These are phyloP conservation scores for Neospermospora avenae DNA, from an alignment of 2,329 filamentous ascomycete species.

Conservation along the genomic window DNA sequence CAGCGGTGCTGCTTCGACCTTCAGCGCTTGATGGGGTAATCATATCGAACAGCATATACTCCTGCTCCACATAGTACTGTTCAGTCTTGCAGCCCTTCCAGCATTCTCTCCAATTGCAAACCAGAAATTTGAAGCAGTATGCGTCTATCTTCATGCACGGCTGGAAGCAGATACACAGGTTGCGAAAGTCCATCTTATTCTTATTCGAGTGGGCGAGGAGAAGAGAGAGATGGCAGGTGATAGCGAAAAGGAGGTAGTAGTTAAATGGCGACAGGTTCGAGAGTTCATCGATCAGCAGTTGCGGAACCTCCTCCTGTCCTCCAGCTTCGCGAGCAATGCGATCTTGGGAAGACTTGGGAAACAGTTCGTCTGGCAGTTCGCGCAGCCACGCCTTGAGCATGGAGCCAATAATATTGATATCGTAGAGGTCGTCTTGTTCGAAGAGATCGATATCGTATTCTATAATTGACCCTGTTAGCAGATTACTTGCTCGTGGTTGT, in stretches of 20 bases:
- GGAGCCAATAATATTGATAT: conserved; percentile 94
- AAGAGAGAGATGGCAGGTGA: conserved; percentile 91
- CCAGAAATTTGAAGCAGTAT: conserved; percentile 92
- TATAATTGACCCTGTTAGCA: conserved; percentile 35
- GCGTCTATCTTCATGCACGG: conserved; percentile 95
- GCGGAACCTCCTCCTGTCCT: conserved; percentile 75
- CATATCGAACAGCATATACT: conserved; percentile 59
- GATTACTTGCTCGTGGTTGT: background rate
- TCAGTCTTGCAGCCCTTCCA: conserved; percentile 97
- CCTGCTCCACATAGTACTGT: conserved; percentile 70
- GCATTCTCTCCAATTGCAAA: conserved; percentile 93
- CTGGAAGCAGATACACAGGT: conserved; percentile 94
- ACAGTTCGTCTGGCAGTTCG: conserved; percentile 89
- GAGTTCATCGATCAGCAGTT: conserved; percentile 84
- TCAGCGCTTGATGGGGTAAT: conserved; percentile 45
- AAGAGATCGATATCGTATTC: conserved; percentile 90
- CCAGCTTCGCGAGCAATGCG: conserved; percentile 76
- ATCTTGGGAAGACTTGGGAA: conserved; percentile 80
- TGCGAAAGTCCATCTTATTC: conserved; percentile 98
- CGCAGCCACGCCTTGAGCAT: conserved; percentile 96
- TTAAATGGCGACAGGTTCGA: conserved; percentile 95
- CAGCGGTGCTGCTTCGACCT: conserved; percentile 31
- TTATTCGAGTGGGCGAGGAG: conserved; percentile 88
- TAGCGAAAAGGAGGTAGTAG: conserved; percentile 95
- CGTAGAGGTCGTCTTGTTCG: conserved; percentile 81